These are phyloP conservation scores for Solanum tacnaense DNA, from an alignment of 257 asterid genomes.

Conservation along the genomic window DNA sequence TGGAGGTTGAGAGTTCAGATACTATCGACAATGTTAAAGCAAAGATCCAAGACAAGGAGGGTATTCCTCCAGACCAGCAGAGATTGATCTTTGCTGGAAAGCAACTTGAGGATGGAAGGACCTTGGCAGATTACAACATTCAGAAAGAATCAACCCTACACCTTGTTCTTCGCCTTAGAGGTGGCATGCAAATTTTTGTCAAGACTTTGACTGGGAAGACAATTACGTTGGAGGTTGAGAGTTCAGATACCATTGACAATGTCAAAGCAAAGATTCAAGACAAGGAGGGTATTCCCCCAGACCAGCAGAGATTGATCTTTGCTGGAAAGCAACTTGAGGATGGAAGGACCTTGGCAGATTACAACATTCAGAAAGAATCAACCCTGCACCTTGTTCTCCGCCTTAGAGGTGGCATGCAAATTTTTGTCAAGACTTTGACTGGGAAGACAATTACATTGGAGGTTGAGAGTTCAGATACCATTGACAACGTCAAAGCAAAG, in stretches of 20 bases:
- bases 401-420: background rate
- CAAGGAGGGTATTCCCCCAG: background rate
- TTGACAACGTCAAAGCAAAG: background rate
- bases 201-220: background rate
- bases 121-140: background rate
- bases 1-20: background rate
- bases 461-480: background rate
- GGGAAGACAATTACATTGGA: background rate
- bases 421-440: background rate
- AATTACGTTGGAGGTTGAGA: background rate
- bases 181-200: background rate
- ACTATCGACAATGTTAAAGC: background rate
- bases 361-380: background rate
- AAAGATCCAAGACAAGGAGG: background rate
- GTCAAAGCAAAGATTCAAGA: background rate
- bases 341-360: background rate
- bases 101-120: background rate
- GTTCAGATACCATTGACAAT: background rate
- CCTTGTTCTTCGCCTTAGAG: background rate
- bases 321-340: background rate
- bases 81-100: background rate
- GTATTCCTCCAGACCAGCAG: background rate
- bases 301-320: background rate
- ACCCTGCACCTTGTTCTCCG: background rate
- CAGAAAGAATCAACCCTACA: background rate